phyloP scores from a whole-genome alignment of 306 rosid genomes.

The Cyamopsis tetragonoloba region DNA sequence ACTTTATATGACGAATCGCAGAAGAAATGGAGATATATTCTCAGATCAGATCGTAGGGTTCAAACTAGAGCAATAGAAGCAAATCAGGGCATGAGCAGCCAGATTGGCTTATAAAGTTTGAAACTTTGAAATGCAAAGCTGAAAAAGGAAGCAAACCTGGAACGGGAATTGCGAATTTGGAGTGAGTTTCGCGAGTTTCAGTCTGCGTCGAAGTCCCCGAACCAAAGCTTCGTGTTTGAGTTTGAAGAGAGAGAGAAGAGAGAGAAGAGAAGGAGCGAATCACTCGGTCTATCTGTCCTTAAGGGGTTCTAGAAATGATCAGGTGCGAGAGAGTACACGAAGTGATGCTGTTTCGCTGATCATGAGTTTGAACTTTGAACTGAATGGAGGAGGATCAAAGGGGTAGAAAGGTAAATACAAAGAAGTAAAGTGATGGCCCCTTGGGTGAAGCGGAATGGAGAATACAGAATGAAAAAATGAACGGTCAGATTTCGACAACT shows the following conservation, averaged over 20 bases:
- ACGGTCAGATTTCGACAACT: conserved; percentile 2
- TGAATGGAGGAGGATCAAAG: too few relatives aligned
- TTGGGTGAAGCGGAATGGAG: background rate
- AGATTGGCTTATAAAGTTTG: background rate
- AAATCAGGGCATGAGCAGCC: background rate
- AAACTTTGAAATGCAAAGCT: background rate
- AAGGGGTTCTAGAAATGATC: conserved; percentile 1
- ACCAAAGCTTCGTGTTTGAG: background rate
- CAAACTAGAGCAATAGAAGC: background rate
- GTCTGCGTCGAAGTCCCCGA: conserved; percentile 3
- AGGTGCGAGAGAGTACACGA: background rate
- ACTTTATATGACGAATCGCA: conserved; percentile 5
- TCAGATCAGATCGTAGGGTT: conserved; percentile 36
- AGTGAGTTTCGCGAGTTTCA: background rate
- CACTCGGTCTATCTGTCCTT: background rate
- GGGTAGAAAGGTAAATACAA: too few relatives aligned
- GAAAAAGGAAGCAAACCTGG: conserved; percentile 28
- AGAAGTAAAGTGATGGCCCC: background rate
- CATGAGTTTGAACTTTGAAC: too few relatives aligned
- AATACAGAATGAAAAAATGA: background rate
- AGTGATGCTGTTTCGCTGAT: background rate
- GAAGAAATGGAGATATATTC: background rate
- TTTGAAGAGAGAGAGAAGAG: conserved; percentile 12
- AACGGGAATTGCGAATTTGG: background rate
- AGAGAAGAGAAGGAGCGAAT: background rate